Base-by-base conservation (phyloP, 352 stramenopile genomes). In the Globisporangium lucens region DNA sequence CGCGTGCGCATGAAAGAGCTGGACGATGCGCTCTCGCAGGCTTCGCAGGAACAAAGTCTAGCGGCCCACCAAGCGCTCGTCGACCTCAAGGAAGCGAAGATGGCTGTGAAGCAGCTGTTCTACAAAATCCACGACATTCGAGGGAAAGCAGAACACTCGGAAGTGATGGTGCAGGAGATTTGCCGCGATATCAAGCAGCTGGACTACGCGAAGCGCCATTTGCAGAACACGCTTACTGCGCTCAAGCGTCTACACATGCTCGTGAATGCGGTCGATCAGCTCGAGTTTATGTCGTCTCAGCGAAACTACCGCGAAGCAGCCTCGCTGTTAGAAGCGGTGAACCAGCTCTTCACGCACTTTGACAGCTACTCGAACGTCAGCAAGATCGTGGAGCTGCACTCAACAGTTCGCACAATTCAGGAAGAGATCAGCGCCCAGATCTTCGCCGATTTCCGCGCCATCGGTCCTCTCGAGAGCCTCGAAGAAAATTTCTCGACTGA, bases 181-280 rank as follows among this genome's bases (percentile, higher is more conserved):
- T 99, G 97, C 61, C 83, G 92, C 29, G 98, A 99, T 77, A 99
- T 99, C 76, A 99, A 99, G 77, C 91, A 98, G 64, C 86, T 99
- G 10, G 98, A 99, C 87, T 97, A 96, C 72, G 97, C 97, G 51
- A 99, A 99, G 76, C 88, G 90, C 22, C 96, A 99, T 66, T 82
- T 99, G 63, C 94, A 98, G 76, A 89, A 84, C 20, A 98, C 94
- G 13, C 97, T 99, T 52, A 98, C 94, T 12, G 94, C 97, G 1
- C 75, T 99, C 9, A 99, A 99, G 74, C 79, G 96, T 20, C 79
- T 99, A 46, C 97, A 99, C 76, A 99, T 99, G 97, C 81, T 99
- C 22, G 86, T 99, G 12, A 98, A 98, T 70, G 97, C 97, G 1
- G 95, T 99, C 3, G 93, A 98, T 67, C 95, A 99, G 57, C 69